Evolutionary conservation across 768 basidiomycete genomes (phyloP), one percentile per base, ranked within the genome.

Genomic region (Boletus rubescentipes): DNA sequence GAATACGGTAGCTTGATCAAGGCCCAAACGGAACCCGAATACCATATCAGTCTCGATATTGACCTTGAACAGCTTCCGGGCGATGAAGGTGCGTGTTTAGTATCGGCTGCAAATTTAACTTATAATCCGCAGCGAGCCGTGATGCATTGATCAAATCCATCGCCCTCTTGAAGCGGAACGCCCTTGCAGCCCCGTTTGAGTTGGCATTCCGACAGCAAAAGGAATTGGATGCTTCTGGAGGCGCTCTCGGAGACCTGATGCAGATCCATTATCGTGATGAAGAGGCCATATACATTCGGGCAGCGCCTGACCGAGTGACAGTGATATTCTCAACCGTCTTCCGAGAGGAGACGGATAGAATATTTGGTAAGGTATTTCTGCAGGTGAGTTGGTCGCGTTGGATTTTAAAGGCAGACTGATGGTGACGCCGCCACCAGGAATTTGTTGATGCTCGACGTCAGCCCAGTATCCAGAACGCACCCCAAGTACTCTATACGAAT

Each of bases 321-420:
- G 92, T 98, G 53, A 91, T 98, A 66, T 98, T 99, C 75, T 94
- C 91, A 4, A 99, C 97, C 18, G 81, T 97, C 46, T 99, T 99
- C 77, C 81, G 87, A 61, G 97, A 98, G 65, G 97, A 99, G 72
- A 97, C 96, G 2, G 97, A 99, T 72, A 83, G 94, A 49, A 91
- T 98, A 46, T 93, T 93, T 69, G 97, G 97, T 14, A 95, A 93
- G 70, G 89, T 98, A n/a, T 99, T 99, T 77, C 74, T 99, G 49
- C 97, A 98, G 81, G 94, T 93, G 58, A 58, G 73, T 59, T n/a
- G 21, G 12, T 26, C 7, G 45, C 5, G 37, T 41, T 35, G 49
- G 21, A 42, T 20, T 18, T 12, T n/a, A 8, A 18, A 16, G 14
- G 26, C 43, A 55, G 46, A 18, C 39, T 45, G 32, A 42, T 26